Evolutionary conservation across 306 rosid genomes (phyloP), one percentile per base, ranked within the genome.

Genomic region (Cicer chorassanicum): DNA sequence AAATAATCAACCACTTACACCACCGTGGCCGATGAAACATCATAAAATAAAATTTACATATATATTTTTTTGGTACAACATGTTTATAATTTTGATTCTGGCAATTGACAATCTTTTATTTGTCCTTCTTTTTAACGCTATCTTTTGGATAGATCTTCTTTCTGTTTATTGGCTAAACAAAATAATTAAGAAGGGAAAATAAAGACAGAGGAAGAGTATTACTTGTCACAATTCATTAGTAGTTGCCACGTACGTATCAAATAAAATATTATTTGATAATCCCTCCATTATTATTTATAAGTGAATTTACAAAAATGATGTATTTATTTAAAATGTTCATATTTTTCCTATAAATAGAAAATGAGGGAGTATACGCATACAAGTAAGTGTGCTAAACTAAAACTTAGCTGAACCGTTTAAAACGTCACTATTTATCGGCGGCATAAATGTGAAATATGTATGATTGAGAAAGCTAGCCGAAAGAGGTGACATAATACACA

Each of bases 71-170:
- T 29, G 16, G 29, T 24, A 24, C 29, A 24, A 24, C 14, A 43
- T 24, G 41, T 51, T 24, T 72, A 34, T 18, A 12, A 16, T 39
- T 70, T 69, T 46, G 57, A 38, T 67, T 66, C 49, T 15, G 67
- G 57, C 78, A 48, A 49, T 38, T 72, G 79, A 40, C 76, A 73
- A 73, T 34, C 15, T 41, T 38, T 24, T 68, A 53, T 69, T 46
- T 42, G 72, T 63, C 70, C 39, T 70, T 61, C 54, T 8, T 68
- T 50, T 46, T 1, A 77, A 57, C 41, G 46, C 19, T 44, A 42
- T 45, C 5, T 14, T 50, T 18, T 34, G 79, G 46, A 46, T 66
- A 56, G 13, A 60, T 68, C 39, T n/a, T 50, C 51, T 42, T 75
- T 43, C 66, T 34, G 40, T 44, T 34, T 39, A 72, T 50, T 7